These are phyloP conservation scores for Pseudofabraea citricarpa DNA, from an alignment of 2,329 filamentous ascomycete species.

Conservation along the genomic window DNA sequence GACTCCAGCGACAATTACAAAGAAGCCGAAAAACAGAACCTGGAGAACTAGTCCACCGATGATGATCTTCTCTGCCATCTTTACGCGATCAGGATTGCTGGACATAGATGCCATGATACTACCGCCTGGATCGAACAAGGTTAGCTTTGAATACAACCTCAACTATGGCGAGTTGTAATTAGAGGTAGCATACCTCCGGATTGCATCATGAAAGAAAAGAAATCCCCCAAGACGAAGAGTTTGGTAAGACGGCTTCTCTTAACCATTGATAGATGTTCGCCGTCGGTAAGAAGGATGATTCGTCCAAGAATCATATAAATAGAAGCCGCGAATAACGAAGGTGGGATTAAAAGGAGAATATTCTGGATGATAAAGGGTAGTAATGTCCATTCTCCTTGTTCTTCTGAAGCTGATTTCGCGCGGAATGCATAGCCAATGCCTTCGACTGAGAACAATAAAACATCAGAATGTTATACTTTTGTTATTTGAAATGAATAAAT, in stretches of 20 bases:
- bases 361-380: neutral
- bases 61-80: neutral
- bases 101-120: neutral
- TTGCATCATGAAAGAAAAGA: neutral
- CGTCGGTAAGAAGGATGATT: neutral
- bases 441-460: neutral
- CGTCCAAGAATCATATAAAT: neutral
- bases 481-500: neutral
- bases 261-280: neutral
- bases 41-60: conserved; percentile 41
- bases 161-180: neutral
- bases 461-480: neutral
- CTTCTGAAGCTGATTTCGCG: neutral
- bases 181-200: neutral
- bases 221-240: neutral
- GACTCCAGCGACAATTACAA: conserved; percentile 28
- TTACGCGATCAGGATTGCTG: neutral
- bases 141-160: neutral
- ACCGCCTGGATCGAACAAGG: neutral
- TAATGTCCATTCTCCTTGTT: neutral
- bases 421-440: neutral
- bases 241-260: neutral
- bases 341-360: neutral
- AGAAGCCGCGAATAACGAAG: too few species aligned
- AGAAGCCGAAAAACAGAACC: conserved; percentile 46